These are phyloP conservation scores for Pistacia vera DNA, from an alignment of 345 rosid species.

Conservation along the genomic window DNA sequence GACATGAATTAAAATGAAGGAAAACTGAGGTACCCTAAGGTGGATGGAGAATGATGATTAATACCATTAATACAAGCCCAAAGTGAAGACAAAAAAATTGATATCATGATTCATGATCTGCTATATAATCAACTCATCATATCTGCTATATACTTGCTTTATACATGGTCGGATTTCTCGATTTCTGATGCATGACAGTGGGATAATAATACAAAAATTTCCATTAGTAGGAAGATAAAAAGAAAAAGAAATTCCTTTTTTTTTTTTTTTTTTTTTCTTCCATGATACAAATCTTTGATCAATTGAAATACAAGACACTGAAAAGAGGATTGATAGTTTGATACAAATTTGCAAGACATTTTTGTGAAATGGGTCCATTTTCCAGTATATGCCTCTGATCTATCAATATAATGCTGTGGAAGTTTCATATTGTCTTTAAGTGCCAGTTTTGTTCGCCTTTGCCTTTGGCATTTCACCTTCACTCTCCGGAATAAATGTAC, in stretches of 20 bases:
- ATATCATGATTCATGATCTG: not conserved
- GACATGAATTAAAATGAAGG: conserved; percentile 5
- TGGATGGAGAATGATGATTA: not conserved
- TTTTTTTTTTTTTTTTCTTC: not conserved
- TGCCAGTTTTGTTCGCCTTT: not conserved
- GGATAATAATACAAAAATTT: conserved; percentile 1
- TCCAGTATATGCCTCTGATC: conserved; percentile 21
- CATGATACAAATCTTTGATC: conserved; percentile 2
- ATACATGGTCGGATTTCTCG: conserved; percentile 8
- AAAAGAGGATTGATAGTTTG: conserved; percentile 29
- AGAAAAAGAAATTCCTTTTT: not conserved
- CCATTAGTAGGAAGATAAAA: conserved; percentile 2
- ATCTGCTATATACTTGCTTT: not conserved
- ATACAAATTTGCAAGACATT: conserved; percentile 29
- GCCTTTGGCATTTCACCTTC: not conserved
- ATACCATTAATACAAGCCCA: not conserved
- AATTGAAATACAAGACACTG: conserved; percentile 38
- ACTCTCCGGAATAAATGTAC: conserved; percentile 1
- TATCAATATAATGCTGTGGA: conserved; percentile 23
- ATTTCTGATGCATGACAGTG: conserved; percentile 12
- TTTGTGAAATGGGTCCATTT: conserved; percentile 36
- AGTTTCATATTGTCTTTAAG: conserved; percentile 1
- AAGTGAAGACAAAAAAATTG: too few relatives aligned
- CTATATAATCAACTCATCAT: not conserved
- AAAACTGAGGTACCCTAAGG: not conserved